Base-by-base conservation (phyloP, 2,329 filamentous ascomycete species). In the Colletotrichum sp. region DNA sequence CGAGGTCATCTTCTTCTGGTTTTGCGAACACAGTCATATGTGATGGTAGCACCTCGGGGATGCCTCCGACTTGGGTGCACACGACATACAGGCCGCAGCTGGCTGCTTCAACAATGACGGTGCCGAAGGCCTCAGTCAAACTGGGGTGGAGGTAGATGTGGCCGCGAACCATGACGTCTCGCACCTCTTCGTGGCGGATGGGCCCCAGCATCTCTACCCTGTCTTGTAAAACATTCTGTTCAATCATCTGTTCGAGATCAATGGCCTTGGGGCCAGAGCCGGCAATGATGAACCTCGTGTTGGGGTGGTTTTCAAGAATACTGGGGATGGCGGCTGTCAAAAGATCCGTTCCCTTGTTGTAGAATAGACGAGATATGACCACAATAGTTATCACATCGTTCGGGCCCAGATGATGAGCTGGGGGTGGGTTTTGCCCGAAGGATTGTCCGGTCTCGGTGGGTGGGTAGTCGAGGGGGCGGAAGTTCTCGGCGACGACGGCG, bases 11-110 rank as follows among this genome's bases (percentile, higher is more conserved):
- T 81, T 98, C 97, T 80, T 99, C 97, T 1, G 97, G 97, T 78
- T 97, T 96, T 27, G 97, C 96, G 81, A 98, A 99, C 1, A 96
- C 94, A 0, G 97, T 98, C 97, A 99, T 99, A 82, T 98, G 95
- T 9, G 93, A 93, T 0, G 97, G 97, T 4, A 99, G 88, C 2
- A 99, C 97, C 83, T 99, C 97, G 4, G 97, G 97, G 73, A 99
- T 98, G 38, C 97, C 97, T 64, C 97, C 97, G 8, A 99, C 97
- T 72, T 96, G 94, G 1, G 97, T 99, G 80, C 95, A 98, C 2
- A 99, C 97, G 6, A 99, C 95, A 80, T 98, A 98, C 2, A 99
- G 86, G 1, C 97, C 97, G 80, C 97, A 99, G 77, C 94, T 97
- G 34, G 97, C 97, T 8, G 97, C 97, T 84, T 99, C 97, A 34